These are phyloP conservation scores for Proliferodiscus dingleyae DNA, from an alignment of 2,329 filamentous ascomycete species.

Conservation along the genomic window DNA sequence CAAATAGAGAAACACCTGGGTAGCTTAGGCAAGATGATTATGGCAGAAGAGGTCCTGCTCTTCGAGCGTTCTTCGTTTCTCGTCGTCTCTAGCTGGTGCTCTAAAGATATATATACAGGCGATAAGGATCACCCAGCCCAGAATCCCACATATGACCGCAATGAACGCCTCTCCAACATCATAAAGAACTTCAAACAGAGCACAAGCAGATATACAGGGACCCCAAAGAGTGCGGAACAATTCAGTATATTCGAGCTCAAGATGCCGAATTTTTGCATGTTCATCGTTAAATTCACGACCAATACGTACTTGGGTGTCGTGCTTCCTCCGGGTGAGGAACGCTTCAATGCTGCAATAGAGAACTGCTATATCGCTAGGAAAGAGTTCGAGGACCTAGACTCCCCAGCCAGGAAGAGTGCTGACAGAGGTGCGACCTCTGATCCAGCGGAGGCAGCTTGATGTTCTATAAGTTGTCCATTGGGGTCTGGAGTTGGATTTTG, in stretches of 20 bases:
- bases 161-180: slow-evolving; percentile 93
- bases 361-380: slow-evolving; percentile 85
- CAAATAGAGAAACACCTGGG: slow-evolving; percentile 83
- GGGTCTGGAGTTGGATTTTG: too few relatives aligned
- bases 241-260: slow-evolving; percentile 80
- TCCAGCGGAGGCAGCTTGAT: neutral
- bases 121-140: slow-evolving; percentile 35
- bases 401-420: slow-evolving; percentile 35
- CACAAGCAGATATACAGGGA: slow-evolving; percentile 69
- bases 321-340: slow-evolving; percentile 82
- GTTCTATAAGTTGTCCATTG: neutral
- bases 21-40: slow-evolving; percentile 76
- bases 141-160: slow-evolving; percentile 88
- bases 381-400: slow-evolving; percentile 68
- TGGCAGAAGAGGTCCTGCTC: slow-evolving; percentile 88
- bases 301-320: slow-evolving; percentile 96
- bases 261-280: slow-evolving; percentile 79
- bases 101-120: slow-evolving; percentile 29
- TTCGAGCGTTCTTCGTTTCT: slow-evolving; percentile 96
- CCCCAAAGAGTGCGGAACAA: slow-evolving; percentile 75
- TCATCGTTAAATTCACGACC: slow-evolving; percentile 91
- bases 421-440: slow-evolving; percentile 24
- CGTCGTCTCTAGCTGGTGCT: slow-evolving; percentile 88
- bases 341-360: slow-evolving; percentile 84
- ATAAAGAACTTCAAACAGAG: slow-evolving; percentile 97